Percentiles rank a stretch among this genome's conserved stretches.
phyloP scores from a whole-genome alignment of 2,329 filamentous ascomycete species.

The Botryotinia globosa region DNA sequence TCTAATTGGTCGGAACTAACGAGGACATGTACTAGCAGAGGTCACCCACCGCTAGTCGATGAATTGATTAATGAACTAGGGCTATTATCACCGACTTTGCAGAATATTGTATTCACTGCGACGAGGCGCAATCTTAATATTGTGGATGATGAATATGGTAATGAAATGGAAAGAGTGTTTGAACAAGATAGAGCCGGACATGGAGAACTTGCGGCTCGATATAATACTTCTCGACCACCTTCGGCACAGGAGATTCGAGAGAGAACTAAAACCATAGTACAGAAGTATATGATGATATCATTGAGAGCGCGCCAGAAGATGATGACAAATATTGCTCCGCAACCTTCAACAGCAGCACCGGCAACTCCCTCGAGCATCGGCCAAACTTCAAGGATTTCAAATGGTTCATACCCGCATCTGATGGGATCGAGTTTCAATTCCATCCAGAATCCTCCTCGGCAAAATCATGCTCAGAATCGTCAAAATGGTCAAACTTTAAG shows the following conservation, averaged over 20 bases:
- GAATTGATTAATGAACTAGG: slow-evolving; percentile 51
- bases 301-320: slow-evolving; percentile 7
- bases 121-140: slow-evolving; percentile 48
- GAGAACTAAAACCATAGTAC: slow-evolving; percentile 26
- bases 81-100: slow-evolving; percentile 51
- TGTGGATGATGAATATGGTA: slow-evolving; percentile 39
- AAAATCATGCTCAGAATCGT: not conserved
- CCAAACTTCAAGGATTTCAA: not conserved
- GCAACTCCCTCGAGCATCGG: not conserved
- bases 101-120: slow-evolving; percentile 53
- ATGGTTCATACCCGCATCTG: not conserved
- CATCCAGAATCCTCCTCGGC: not conserved
- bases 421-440: not conserved
- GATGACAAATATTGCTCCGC: not conserved
- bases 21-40: slow-evolving; percentile 40
- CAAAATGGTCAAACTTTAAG: not conserved
- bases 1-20: slow-evolving; percentile 43
- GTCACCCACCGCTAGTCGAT: slow-evolving; percentile 54
- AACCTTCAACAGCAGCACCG: not conserved
- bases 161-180: slow-evolving; percentile 42
- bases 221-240: slow-evolving; percentile 32
- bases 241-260: slow-evolving; percentile 31
- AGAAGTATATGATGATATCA: slow-evolving; percentile 8
- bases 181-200: slow-evolving; percentile 39
- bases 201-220: slow-evolving; percentile 31